Percentiles rank a stretch among this genome's conserved stretches.
phyloP scores from a whole-genome alignment of 2,329 filamentous ascomycete genomes.

The Aureobasidium sp. region DNA sequence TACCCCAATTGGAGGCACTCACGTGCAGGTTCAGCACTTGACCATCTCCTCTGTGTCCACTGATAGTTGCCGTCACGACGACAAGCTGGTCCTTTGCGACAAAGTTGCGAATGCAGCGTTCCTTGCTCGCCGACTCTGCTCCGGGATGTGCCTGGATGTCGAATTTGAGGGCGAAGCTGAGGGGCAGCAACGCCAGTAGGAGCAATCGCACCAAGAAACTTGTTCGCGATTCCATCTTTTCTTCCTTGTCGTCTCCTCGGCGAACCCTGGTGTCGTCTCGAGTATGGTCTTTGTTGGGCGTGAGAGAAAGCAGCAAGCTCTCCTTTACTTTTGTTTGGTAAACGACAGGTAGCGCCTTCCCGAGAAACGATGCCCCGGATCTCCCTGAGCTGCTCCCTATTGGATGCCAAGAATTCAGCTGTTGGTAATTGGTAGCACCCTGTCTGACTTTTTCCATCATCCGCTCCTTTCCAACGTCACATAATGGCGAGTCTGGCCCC shows the following conservation, averaged over 20 bases:
- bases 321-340: conserved; percentile 8
- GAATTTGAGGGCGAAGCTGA: conserved; percentile 71
- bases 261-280: not conserved
- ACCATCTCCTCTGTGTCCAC: conserved; percentile 82
- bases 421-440: not conserved
- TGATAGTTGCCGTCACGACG: conserved; percentile 83
- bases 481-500: no score
- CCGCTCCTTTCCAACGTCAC: not conserved
- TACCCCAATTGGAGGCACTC: conserved; percentile 28
- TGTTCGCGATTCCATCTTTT: conserved; percentile 18
- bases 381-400: not conserved
- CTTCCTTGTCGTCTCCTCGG: not conserved
- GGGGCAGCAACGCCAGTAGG: conserved; percentile 32
- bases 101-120: conserved; percentile 95
- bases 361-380: not conserved
- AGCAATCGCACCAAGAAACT: conserved; percentile 15
- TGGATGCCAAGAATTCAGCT: not conserved
- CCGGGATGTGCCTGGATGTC: conserved; percentile 66
- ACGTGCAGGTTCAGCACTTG: conserved; percentile 93
- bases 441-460: not conserved
- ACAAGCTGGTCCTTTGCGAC: conserved; percentile 86
- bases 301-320: not conserved
- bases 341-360: not conserved
- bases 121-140: conserved; percentile 55
- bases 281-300: not conserved